Evolutionary conservation across 225 moss, liverwort and hornwort genomes (phyloP).

Genomic region (Pleurozium schreberi): DNA sequence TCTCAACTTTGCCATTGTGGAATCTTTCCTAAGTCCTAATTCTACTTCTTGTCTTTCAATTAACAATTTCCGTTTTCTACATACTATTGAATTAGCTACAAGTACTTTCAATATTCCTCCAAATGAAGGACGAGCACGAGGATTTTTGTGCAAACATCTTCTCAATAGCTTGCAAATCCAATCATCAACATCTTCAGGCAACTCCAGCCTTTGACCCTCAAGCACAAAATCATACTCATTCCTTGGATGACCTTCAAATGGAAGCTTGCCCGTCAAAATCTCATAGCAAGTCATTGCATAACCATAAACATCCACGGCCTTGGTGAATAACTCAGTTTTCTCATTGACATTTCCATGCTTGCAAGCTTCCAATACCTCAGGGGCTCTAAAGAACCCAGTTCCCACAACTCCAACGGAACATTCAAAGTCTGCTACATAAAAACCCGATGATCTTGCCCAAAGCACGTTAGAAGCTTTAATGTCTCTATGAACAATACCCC

Average conservation of each 20-base stretch:
- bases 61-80: not conserved
- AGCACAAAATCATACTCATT: not conserved
- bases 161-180: not conserved
- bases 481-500: not conserved
- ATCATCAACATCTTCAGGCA: not conserved
- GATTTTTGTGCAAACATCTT: not conserved
- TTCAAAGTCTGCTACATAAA: not conserved
- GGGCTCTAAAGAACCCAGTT: not conserved
- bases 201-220: not conserved
- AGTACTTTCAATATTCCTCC: not conserved
- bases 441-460: accelerated
- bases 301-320: not conserved
- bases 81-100: not conserved
- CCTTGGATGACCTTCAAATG: not conserved
- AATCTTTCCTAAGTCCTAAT: too few relatives aligned
- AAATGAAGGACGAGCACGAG: not conserved
- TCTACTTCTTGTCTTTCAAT: too few relatives aligned
- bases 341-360: not conserved
- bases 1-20: too few relatives aligned
- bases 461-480: not conserved
- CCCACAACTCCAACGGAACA: not conserved
- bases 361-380: not conserved
- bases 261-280: not conserved
- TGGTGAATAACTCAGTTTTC: not conserved
- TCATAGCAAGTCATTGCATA: not conserved